Conservation (phyloP, 2,329 filamentous ascomycete species). For the Talaromyces sp. region DNA sequence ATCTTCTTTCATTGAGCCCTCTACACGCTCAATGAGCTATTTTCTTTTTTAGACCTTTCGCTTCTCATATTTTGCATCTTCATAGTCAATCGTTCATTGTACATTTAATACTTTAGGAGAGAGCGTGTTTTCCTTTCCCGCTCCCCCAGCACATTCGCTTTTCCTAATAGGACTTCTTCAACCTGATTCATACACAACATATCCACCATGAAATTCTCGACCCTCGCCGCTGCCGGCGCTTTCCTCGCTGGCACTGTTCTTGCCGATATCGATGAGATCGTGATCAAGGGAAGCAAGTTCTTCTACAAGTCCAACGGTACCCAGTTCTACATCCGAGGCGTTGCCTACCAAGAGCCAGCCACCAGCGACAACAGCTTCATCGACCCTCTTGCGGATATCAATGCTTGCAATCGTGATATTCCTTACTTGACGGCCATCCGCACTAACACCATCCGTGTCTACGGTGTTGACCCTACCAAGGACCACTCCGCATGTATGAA, state of each 20-base stretch:
- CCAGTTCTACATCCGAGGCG: constrained; percentile 81
- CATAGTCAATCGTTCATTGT: constrained; percentile 4
- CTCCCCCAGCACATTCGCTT: constrained; percentile 14
- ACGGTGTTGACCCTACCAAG: constrained; percentile 75
- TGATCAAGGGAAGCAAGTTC: constrained; percentile 68
- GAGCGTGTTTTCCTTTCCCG: not conserved
- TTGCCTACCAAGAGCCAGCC: constrained; percentile 75
- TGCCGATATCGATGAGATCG: constrained; percentile 52
- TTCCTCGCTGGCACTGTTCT: constrained; percentile 46
- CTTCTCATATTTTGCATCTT: constrained; percentile 7
- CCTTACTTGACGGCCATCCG: constrained; percentile 70
- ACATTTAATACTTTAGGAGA: not conserved
- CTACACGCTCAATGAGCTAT: not conserved
- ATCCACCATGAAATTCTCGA: constrained; percentile 51
- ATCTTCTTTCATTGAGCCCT: not conserved
- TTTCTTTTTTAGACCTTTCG: constrained; percentile 15
- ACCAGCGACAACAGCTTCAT: constrained; percentile 52
- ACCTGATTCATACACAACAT: constrained; percentile 4
- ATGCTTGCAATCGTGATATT: constrained; percentile 75
- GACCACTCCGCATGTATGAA: constrained; percentile 84
- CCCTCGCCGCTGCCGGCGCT: constrained; percentile 46
- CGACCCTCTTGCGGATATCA: constrained; percentile 73
- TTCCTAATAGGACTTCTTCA: not conserved
- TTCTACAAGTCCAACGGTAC: constrained; percentile 79
- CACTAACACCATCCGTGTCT: constrained; percentile 93